Evolutionary conservation across 345 rosid species (phyloP).

Genomic region (Salix exigua): DNA sequence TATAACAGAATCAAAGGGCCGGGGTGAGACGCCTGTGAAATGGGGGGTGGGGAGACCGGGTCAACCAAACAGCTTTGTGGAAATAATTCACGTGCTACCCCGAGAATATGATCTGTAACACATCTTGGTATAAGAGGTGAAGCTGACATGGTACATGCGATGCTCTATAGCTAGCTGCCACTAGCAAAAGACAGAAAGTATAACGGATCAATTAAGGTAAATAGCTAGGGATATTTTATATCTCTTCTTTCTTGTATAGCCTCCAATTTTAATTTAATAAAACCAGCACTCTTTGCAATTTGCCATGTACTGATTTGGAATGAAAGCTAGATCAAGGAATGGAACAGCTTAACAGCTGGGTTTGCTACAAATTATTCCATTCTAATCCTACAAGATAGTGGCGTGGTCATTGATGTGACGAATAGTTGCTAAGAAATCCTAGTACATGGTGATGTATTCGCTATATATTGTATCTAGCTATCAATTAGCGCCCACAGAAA

Average conservation of each 20-base stretch:
- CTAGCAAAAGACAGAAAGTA: background rate
- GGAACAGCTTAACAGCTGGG: background rate
- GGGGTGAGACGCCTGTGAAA: background rate
- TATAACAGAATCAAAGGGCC: background rate
- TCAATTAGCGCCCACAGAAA: background rate
- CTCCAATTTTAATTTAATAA: background rate
- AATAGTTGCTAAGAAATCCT: background rate
- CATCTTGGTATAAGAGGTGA: background rate
- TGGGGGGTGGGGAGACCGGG: background rate
- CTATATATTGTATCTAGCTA: background rate
- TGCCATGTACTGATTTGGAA: background rate
- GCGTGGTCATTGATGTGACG: background rate
- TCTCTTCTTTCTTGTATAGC: background rate
- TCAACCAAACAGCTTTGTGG: background rate
- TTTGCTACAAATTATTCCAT: background rate
- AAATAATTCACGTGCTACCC: background rate
- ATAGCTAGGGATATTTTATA: background rate
- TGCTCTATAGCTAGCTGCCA: background rate
- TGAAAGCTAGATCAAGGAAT: background rate
- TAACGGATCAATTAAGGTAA: background rate
- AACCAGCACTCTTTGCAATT: background rate
- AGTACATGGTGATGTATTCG: background rate
- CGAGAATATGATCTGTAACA: background rate
- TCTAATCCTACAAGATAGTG: background rate
- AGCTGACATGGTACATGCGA: background rate